Evolutionary conservation across 148 eudicot genomes (phyloP).

Genomic region (Agrostemma githago): DNA sequence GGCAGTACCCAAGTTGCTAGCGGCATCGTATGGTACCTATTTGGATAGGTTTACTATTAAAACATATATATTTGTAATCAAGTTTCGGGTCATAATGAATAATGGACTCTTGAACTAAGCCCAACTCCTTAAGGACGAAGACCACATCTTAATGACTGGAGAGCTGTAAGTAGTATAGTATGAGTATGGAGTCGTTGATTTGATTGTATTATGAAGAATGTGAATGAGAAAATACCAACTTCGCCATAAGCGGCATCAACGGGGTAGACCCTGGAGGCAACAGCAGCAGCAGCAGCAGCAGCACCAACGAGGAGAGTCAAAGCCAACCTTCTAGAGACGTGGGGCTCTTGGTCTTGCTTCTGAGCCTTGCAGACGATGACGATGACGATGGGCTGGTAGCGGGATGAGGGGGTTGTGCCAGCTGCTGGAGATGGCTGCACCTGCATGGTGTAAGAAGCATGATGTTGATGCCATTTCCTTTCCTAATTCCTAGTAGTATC

Average conservation of each 20-base stretch:
- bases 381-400: conserved; percentile 20
- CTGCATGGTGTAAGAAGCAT: conserved; percentile 84
- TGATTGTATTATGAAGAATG: background rate
- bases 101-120: too few relatives aligned
- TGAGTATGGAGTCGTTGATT: too few relatives aligned
- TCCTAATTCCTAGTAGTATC: too few relatives aligned
- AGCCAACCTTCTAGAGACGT: conserved; percentile 64
- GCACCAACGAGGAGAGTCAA: conserved; percentile 79
- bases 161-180: too few relatives aligned
- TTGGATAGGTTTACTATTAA: too few relatives aligned
- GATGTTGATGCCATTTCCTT: conserved; percentile 73
- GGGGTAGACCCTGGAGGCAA: conserved; percentile 83
- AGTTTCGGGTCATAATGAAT: too few relatives aligned
- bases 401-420: conserved; percentile 29
- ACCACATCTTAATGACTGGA: too few relatives aligned
- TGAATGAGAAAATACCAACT: conserved; percentile 48
- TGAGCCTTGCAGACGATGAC: conserved; percentile 68
- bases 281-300: conserved; percentile 84
- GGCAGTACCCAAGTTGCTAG: too few relatives aligned
- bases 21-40: too few relatives aligned
- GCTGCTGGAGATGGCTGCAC: conserved; percentile 48
- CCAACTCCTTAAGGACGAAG: too few relatives aligned
- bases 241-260: conserved; percentile 98
- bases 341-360: conserved; percentile 37
- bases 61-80: too few relatives aligned